Evolutionary conservation across 805 yeast genomes (phyloP), one percentile per base, ranked within the genome.

Genomic region (Candida coquimbonensis): DNA sequence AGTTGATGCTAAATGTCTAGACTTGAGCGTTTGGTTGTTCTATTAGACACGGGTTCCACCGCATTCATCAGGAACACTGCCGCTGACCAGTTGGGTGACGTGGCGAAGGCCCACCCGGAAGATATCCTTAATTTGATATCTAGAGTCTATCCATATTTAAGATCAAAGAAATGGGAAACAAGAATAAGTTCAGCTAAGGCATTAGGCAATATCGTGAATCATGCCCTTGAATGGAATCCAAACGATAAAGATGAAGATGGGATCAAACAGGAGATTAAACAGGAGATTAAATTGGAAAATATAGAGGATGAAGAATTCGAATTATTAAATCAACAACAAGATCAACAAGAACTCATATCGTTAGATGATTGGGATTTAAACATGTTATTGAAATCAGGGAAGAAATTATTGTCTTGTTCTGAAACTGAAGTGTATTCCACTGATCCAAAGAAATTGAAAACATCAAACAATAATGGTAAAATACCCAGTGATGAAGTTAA

Each of bases 101-200:
- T 95, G 35, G 97, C 96, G 26, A 85, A 85, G 62, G 84, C 85
- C 38, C 98, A 93, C 59, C 96, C 98, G 0, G 98, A 91, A 59
- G 98, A 93, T 57, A 78, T 87, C 19, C 72, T 88, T 44, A 83
- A 83, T 47, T 68, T 93, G 37, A 67, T 93, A 32, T 87, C 96
- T 14, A 74, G 98, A 48, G 96, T 93, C 1, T 87, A 89, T 56
- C 98, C 99, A 0, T 93, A 81, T 61, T 71, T 93, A 48, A 77
- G 80, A 57, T 80, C 88, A 25, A 75, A 72, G 47, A 88, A 83
- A 65, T 93, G 99, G 99, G 99, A 93, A 63, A 90, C 99, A 0
- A 75, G 99, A 62, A 83, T 86, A 1, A 81, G 98, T 1, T 93
- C 99, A 1, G 96, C 97, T 1, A 71, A 88, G 45, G 98, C 99